Base-by-base conservation (phyloP, 2,329 filamentous ascomycete genomes). In the Aureobasidium sp. region DNA sequence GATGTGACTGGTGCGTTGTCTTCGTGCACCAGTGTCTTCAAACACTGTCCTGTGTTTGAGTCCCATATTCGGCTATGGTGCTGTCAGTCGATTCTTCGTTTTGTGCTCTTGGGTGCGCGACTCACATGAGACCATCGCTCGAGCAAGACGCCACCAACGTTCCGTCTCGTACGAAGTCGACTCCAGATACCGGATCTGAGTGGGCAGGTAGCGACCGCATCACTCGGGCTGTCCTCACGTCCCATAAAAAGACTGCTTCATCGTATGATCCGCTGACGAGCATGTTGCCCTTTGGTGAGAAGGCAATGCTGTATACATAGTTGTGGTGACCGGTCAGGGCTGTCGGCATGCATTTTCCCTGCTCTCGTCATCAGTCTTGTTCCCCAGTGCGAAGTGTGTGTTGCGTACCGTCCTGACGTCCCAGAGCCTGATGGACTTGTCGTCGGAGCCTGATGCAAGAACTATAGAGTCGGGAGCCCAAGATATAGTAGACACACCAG, bases 221-320 rank as follows among this genome's bases (percentile, higher is more conserved):
- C 35, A 94, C 79, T 23, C 87, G 81, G 0, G 90, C 92, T 0
- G 90, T 90, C 15, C 94, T 83, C 15, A 97, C 89, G 73, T 99
- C 94, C 94, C 94, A 99, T 5, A 99, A 75, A 65, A 96, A 96
- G 0, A 99, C 90, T 4, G 94, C 94, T 77, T 99, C 94, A 67
- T 99, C 94, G 74, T 96, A 97, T 65, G 89, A 95, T 13, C 94
- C 94, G 65, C 89, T 95, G 17, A 92, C 94, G 35, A 99, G 82
- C 70, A 97, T 96, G 70, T 99, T 99, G 25, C 94, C 94, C 73
- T 96, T 97, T 1, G 94, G 94, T n/a, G 90, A 93, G 73, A 97
- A 97, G 6, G 92, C 91, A 35, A 99, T 79, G 54, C 88, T 90
- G 74, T 95, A 96, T 33, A 99, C 87, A 74, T 97, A 97, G 74